Percentiles rank a stretch among this genome's conserved stretches.
Evolutionary conservation across 2,329 filamentous ascomycete genomes (phyloP).

Genomic region (Fusarium aywerte): DNA sequence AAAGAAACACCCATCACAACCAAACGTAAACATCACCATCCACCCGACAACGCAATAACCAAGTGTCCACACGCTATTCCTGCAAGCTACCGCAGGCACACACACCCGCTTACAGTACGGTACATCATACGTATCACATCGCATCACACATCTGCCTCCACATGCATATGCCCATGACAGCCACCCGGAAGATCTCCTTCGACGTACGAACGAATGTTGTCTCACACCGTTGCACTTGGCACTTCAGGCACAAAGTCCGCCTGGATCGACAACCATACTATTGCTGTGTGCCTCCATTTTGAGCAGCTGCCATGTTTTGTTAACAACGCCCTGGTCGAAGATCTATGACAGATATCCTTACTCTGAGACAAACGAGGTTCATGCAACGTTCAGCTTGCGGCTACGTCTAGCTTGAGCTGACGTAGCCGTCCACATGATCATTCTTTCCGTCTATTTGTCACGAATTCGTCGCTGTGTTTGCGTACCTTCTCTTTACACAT

Average conservation of each 20-base stretch:
- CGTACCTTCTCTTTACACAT: background rate
- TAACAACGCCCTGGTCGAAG: background rate
- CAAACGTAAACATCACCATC: slow-evolving; percentile 23
- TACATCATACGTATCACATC: slow-evolving; percentile 36
- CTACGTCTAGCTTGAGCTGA: slow-evolving; percentile 19
- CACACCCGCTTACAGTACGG: slow-evolving; percentile 29
- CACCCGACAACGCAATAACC: slow-evolving; percentile 36
- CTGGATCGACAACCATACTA: slow-evolving; percentile 38
- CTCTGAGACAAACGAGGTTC: slow-evolving; percentile 4
- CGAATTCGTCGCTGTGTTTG: background rate
- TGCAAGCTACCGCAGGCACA: slow-evolving; percentile 37
- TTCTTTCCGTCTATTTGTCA: slow-evolving; percentile 1
- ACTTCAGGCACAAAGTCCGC: slow-evolving; percentile 23
- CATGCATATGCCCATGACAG: slow-evolving; percentile 42
- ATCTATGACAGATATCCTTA: background rate
- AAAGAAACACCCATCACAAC: slow-evolving; percentile 1
- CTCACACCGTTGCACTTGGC: slow-evolving; percentile 9
- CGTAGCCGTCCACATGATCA: slow-evolving; percentile 10
- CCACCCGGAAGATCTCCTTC: slow-evolving; percentile 37
- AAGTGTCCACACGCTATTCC: slow-evolving; percentile 7
- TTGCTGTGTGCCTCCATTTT: slow-evolving; percentile 24
- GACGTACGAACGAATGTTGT: slow-evolving; percentile 26
- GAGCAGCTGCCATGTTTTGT: slow-evolving; percentile 1
- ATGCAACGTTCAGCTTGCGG: slow-evolving; percentile 22
- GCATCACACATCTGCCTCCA: slow-evolving; percentile 36